A percentile compares a stretch with the other conserved stretches of the same genome.
Evolutionary conservation across 148 eudicot genomes (phyloP).

Genomic region (Amaranthus cruentus): DNA sequence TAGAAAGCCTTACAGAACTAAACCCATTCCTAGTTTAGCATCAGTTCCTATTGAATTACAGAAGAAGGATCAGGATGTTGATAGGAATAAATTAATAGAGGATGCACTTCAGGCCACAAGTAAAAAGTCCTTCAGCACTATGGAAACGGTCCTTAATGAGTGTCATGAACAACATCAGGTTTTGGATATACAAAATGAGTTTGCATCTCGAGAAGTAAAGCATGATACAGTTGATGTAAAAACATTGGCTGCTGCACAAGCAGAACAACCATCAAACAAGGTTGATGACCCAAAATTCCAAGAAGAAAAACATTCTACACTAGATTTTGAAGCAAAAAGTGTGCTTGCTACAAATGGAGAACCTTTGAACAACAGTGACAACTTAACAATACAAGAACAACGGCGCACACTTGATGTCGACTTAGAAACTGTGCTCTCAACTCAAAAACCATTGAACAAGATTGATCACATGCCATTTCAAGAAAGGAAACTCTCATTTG

Average conservation of each 20-base stretch:
- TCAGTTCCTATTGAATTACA: conserved; percentile 7
- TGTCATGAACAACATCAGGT: background rate
- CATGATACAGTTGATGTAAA: background rate
- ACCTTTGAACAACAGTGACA: background rate
- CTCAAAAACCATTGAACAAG: conserved; percentile 3
- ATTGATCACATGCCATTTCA: background rate
- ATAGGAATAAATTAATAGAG: conserved; percentile 9
- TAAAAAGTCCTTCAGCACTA: conserved; percentile 16
- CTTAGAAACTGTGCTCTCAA: conserved; percentile 15
- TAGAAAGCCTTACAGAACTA: conserved; percentile 17
- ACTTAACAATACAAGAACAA: background rate
- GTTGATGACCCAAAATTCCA: background rate
- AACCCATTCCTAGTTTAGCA: conserved; percentile 12
- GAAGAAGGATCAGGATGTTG: conserved; percentile 1
- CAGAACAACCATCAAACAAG: background rate
- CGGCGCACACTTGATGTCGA: background rate
- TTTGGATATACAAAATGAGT: conserved; percentile 10
- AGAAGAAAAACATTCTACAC: background rate
- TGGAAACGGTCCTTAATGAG: conserved; percentile 8
- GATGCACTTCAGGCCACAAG: conserved; percentile 32
- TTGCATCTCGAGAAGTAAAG: conserved; percentile 10
- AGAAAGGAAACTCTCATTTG: conserved; percentile 6
- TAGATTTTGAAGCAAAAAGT: background rate
- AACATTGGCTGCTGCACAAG: background rate
- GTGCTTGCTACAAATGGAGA: background rate